Evolutionary conservation across 371 early-diverging fungal genomes (phyloP).

Genomic region (Mortierella sp.): DNA sequence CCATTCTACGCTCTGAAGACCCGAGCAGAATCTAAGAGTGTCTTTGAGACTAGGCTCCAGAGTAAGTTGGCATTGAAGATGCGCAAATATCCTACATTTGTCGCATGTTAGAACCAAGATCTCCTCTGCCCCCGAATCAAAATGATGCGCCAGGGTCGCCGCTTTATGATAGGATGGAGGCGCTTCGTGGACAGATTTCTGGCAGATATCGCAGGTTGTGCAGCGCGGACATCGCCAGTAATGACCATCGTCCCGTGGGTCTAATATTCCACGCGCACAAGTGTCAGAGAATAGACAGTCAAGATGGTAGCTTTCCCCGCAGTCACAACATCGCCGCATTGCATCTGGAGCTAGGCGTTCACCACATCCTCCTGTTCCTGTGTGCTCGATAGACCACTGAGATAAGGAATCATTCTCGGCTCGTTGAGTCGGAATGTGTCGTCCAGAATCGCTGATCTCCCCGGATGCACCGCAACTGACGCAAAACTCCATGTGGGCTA

Average conservation of each 20-base stretch:
- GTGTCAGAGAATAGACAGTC: constrained; percentile 20
- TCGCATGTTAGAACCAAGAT: constrained; percentile 26
- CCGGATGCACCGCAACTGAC: constrained; percentile 27
- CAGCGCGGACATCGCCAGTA: constrained; percentile 46
- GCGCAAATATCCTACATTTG: constrained; percentile 12
- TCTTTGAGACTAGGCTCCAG: constrained; percentile 20
- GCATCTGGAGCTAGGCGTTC: neutral
- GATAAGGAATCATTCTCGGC: neutral
- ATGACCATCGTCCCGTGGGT: too few species aligned
- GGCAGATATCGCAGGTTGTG: constrained; percentile 22
- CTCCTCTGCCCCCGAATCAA: neutral
- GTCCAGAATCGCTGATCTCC: neutral
- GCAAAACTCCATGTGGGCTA: constrained; percentile 11
- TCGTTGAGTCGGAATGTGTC: constrained; percentile 1
- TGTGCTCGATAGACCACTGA: neutral
- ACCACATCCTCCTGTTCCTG: neutral
- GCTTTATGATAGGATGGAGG: neutral
- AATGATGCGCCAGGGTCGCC: neutral
- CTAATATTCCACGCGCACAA: neutral
- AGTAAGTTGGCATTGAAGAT: constrained; percentile 29
- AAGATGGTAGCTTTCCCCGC: constrained; percentile 23
- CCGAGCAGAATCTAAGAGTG: neutral
- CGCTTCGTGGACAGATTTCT: constrained; percentile 12
- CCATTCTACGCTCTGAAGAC: constrained; percentile 20
- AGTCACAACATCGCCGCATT: constrained; percentile 31